These are phyloP conservation scores for Scheffersomyces ergatensis DNA, from an alignment of 805 yeast species.

Conservation along the genomic window DNA sequence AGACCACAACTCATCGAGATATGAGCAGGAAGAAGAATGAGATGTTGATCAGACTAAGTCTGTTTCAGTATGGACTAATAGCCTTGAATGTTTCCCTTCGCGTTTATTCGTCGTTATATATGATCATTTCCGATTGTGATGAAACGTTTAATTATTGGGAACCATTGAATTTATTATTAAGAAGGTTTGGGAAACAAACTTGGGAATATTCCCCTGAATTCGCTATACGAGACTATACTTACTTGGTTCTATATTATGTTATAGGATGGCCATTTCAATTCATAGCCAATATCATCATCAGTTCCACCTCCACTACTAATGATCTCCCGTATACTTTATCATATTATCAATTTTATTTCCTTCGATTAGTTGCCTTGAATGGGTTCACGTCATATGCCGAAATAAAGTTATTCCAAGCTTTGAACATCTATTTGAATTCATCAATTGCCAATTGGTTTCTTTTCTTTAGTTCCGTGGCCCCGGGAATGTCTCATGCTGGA, in stretches of 20 bases:
- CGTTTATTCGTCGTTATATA: slow-evolving; percentile 44
- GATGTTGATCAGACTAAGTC: background rate
- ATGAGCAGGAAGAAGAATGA: background rate
- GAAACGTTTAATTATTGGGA: slow-evolving; percentile 95
- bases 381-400: slow-evolving; percentile 51
- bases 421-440: slow-evolving; percentile 31
- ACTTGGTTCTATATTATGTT: slow-evolving; percentile 51
- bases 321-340: background rate
- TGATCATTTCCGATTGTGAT: slow-evolving; percentile 88
- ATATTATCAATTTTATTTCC: slow-evolving; percentile 46
- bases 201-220: slow-evolving; percentile 95
- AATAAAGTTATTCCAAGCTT: slow-evolving; percentile 42
- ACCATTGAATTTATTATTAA: slow-evolving; percentile 72
- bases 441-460: slow-evolving; percentile 59
- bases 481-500: slow-evolving; percentile 89
- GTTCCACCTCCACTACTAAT: too few species aligned
- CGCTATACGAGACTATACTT: slow-evolving; percentile 85
- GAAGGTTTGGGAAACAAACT: slow-evolving; percentile 89
- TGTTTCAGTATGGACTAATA: slow-evolving; percentile 7
- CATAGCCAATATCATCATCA: slow-evolving; percentile 5
- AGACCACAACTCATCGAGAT: too few species aligned
- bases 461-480: slow-evolving; percentile 56
- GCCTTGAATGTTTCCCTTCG: slow-evolving; percentile 12
- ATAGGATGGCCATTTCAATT: slow-evolving; percentile 19
- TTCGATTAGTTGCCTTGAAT: slow-evolving; percentile 42